phyloP scores from a whole-genome alignment of 2,329 filamentous ascomycete genomes.

The Aureobasidium musti region DNA sequence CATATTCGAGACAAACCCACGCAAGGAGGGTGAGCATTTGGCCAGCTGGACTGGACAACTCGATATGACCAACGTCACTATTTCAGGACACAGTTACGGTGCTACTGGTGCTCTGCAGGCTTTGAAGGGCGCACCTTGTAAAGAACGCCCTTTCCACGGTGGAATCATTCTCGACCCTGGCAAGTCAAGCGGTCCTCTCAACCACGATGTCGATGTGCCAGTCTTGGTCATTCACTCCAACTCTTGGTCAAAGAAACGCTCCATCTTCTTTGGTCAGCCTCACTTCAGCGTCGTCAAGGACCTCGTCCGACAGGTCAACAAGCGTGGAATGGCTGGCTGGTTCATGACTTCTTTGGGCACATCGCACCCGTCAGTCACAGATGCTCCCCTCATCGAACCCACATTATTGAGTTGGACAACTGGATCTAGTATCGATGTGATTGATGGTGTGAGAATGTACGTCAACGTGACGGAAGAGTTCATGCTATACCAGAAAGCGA shows the following conservation, averaged over 20 bases:
- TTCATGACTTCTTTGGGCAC: constrained; percentile 45
- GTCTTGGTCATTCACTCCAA: constrained; percentile 64
- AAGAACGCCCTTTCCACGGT: constrained; percentile 54
- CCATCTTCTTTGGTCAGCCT: constrained; percentile 62
- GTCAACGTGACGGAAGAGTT: constrained; percentile 62
- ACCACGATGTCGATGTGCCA: constrained; percentile 60
- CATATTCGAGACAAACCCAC: constrained; percentile 50
- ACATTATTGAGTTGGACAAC: constrained; percentile 62
- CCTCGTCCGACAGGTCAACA: constrained; percentile 52
- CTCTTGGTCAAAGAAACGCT: constrained; percentile 61
- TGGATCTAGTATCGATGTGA: constrained; percentile 60
- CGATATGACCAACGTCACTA: constrained; percentile 57
- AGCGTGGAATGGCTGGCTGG: constrained; percentile 48
- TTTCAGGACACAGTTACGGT: constrained; percentile 67
- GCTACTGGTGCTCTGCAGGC: constrained; percentile 64
- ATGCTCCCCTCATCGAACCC: constrained; percentile 66
- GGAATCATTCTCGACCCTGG: constrained; percentile 67
- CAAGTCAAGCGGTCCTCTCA: constrained; percentile 63
- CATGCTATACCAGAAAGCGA: constrained; percentile 51
- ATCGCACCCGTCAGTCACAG: constrained; percentile 65
- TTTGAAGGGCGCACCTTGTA: constrained; percentile 53
- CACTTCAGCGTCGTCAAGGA: constrained; percentile 65
- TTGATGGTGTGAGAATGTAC: constrained; percentile 61
- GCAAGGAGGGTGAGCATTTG: constrained; percentile 52
- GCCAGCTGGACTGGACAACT: constrained; percentile 57